These are phyloP conservation scores for Mortierella polycephala DNA, from an alignment of 371 early-diverging fungal genomes.

Conservation along the genomic window DNA sequence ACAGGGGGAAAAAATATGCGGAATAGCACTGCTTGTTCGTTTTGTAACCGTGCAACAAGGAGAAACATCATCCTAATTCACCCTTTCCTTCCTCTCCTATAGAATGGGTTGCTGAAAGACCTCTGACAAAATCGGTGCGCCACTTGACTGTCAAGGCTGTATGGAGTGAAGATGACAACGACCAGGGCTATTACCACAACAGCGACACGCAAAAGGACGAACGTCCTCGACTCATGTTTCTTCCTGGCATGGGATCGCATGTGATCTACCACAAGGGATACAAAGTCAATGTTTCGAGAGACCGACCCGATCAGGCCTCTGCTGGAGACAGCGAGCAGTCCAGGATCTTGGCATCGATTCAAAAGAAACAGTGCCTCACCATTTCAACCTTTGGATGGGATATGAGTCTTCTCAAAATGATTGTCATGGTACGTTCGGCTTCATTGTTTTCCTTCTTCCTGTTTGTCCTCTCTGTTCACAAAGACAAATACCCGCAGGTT, in stretches of 20 bases:
- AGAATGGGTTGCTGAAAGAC: constrained; percentile 55
- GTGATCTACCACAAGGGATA: constrained; percentile 51
- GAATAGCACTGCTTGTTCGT: too few species aligned
- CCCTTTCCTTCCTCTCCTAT: not conserved
- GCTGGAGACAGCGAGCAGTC: constrained; percentile 31
- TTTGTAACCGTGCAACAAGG: too few species aligned
- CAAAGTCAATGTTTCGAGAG: constrained; percentile 48
- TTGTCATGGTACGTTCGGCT: constrained; percentile 9
- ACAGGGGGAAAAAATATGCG: not conserved
- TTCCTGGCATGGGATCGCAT: constrained; percentile 52
- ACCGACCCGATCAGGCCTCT: constrained; percentile 44
- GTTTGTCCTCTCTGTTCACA: not conserved
- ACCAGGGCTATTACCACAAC: constrained; percentile 23
- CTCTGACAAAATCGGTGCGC: constrained; percentile 50
- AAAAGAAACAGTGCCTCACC: constrained; percentile 49
- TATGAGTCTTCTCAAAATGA: constrained; percentile 36
- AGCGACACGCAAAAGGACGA: constrained; percentile 31
- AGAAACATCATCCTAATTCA: not conserved
- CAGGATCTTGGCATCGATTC: constrained; percentile 46
- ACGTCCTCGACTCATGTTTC: constrained; percentile 45
- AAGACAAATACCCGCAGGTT: not conserved
- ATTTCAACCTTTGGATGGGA: constrained; percentile 53
- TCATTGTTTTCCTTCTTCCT: not conserved
- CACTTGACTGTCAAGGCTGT: constrained; percentile 53
- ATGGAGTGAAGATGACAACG: constrained; percentile 33